Conservation (phyloP, 2,329 filamentous ascomycete species). For the Sclerotinia borealis region DNA sequence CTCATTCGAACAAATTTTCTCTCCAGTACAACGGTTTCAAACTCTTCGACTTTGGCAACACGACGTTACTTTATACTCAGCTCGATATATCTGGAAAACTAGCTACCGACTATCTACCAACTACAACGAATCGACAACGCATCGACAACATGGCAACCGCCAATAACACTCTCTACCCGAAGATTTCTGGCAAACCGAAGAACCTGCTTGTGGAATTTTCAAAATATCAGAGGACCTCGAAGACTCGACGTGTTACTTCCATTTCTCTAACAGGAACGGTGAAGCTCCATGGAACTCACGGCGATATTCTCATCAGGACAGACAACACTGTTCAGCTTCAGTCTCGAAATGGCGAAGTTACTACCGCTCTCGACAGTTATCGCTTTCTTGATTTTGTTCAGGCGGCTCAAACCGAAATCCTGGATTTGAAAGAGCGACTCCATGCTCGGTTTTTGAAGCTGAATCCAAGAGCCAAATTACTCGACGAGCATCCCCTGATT, state of each 20-base stretch:
- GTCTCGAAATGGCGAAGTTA: constrained; percentile 16
- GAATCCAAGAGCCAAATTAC: constrained; percentile 11
- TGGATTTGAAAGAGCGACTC: constrained; percentile 11
- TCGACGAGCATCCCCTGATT: constrained; percentile 17
- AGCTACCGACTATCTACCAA: neutral
- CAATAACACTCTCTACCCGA: neutral
- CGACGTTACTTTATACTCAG: neutral
- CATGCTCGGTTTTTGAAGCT: constrained; percentile 11
- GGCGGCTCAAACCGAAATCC: constrained; percentile 5
- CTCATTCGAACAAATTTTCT: neutral
- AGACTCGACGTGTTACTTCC: neutral
- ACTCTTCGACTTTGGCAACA: neutral
- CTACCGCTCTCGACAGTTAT: no score
- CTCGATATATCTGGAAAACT: neutral
- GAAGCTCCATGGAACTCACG: constrained; percentile 25
- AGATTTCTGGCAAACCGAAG: neutral
- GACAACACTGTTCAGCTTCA: constrained; percentile 19
- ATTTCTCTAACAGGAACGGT: constrained; percentile 21
- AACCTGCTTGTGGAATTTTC: neutral
- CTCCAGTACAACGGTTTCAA: neutral
- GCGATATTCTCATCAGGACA: constrained; percentile 19
- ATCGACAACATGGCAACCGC: neutral
- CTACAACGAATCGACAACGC: neutral
- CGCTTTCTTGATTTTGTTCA: no score
- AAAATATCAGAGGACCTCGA: neutral